Percentiles rank a stretch among this genome's conserved stretches.
Evolutionary conservation across 768 basidiomycete species (phyloP).

Genomic region (Amanita subjunquillea): DNA sequence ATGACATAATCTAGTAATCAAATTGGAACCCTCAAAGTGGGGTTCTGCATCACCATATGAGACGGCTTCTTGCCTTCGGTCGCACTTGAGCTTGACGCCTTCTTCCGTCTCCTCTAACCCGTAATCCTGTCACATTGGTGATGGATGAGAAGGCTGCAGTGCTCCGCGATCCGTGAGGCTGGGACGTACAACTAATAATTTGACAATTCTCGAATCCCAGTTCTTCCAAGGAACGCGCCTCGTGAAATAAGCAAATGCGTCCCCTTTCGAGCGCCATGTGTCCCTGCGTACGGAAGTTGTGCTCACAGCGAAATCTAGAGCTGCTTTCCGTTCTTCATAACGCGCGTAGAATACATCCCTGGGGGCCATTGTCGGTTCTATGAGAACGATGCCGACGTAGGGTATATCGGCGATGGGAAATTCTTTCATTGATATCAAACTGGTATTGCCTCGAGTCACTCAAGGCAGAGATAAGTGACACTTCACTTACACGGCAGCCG

Average conservation of each 20-base stretch:
- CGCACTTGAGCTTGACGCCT: conserved; percentile 27
- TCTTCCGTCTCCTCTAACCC: conserved; percentile 20
- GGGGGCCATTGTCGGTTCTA: conserved; percentile 34
- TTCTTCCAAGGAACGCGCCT: conserved; percentile 33
- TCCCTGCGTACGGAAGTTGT: conserved; percentile 26
- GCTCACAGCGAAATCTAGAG: conserved; percentile 25
- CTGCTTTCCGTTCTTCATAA: conserved; percentile 25
- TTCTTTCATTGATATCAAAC: conserved; percentile 27
- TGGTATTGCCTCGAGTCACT: conserved; percentile 7
- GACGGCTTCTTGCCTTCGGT: conserved; percentile 31
- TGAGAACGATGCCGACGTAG: conserved; percentile 27
- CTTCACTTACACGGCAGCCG: conserved; percentile 6
- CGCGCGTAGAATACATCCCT: conserved; percentile 25
- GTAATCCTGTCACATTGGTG: conserved; percentile 20
- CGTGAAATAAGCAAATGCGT: conserved; percentile 31
- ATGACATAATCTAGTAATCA: conserved; percentile 23
- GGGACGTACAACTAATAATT: conserved; percentile 25
- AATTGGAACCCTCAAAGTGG: conserved; percentile 28
- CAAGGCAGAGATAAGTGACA: too few relatives aligned
- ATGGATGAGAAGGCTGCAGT: neutral
- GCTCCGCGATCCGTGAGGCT: neutral
- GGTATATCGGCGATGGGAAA: conserved; percentile 17
- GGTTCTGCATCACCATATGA: conserved; percentile 34
- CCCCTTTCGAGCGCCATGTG: conserved; percentile 28
- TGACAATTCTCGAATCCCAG: conserved; percentile 33